A percentile compares a stretch with the other conserved stretches of the same genome.
Evolutionary conservation across 1,139 yeast genomes (phyloP).

Genomic region (Diutina scorzettiae): DNA sequence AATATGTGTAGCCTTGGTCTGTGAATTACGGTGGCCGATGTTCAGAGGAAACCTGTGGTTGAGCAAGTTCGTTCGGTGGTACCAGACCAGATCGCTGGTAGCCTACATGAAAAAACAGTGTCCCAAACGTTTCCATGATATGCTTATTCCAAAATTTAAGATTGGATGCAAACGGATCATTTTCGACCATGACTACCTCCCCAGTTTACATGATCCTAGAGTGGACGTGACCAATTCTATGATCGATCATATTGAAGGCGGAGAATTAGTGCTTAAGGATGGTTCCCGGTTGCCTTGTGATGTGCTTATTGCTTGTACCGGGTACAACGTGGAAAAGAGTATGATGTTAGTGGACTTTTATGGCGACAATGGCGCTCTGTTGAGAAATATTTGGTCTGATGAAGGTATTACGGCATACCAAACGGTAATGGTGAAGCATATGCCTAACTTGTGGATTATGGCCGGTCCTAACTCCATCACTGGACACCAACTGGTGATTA

Average conservation of each 20-base stretch:
- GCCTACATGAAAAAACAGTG: constrained; percentile 20
- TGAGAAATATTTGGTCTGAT: constrained; percentile 17
- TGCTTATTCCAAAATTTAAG: constrained; percentile 26
- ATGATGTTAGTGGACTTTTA: constrained; percentile 12
- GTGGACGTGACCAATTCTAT: constrained; percentile 17
- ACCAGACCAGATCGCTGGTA: constrained; percentile 13
- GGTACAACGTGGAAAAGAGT: constrained; percentile 14
- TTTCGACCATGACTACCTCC: constrained; percentile 26
- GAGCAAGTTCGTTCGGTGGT: constrained; percentile 17
- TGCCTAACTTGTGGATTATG: constrained; percentile 26
- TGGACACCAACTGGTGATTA: constrained; percentile 32
- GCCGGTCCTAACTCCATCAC: constrained; percentile 35
- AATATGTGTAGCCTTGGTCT: constrained; percentile 17
- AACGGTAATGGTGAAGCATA: constrained; percentile 22
- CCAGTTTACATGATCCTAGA: constrained; percentile 22
- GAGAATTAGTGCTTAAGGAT: constrained; percentile 20
- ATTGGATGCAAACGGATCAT: constrained; percentile 34
- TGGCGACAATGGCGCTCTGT: constrained; percentile 19
- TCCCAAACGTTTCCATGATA: constrained; percentile 23
- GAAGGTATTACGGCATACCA: constrained; percentile 15
- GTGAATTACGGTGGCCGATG: constrained; percentile 27
- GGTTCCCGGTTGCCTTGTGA: constrained; percentile 24
- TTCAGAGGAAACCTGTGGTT: constrained; percentile 21
- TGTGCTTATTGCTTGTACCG: constrained; percentile 34
- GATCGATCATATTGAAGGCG: constrained; percentile 18